These are phyloP conservation scores for Hypoxylon fuscum DNA, from an alignment of 495 filamentous ascomycete genomes.

Conservation along the genomic window DNA sequence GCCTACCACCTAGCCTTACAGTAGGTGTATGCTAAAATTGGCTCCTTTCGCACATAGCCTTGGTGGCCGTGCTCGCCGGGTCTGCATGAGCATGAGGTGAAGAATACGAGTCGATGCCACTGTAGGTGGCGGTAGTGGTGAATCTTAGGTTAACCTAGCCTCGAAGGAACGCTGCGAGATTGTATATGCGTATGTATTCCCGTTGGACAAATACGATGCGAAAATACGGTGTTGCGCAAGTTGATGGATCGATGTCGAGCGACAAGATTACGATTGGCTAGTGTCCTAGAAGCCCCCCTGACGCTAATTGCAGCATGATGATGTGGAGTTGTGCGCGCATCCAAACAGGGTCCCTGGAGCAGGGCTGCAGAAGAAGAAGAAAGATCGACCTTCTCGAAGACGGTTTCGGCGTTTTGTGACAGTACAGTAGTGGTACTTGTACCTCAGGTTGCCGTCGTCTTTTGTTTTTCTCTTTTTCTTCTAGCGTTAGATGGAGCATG, in stretches of 20 bases:
- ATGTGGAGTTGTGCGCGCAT: conserved; percentile 38
- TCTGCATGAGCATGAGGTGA: conserved; percentile 3
- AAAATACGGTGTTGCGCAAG: conserved; percentile 44
- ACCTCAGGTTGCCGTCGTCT: conserved; percentile 4
- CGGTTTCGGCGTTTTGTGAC: conserved; percentile 38
- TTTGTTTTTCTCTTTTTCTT: background rate
- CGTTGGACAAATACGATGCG: conserved; percentile 29
- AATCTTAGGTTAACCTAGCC: conserved; percentile 13
- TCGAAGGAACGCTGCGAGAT: conserved; percentile 24
- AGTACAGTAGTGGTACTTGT: conserved; percentile 15
- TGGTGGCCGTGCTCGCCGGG: conserved; percentile 13
- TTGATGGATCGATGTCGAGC: conserved; percentile 42
- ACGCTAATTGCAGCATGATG: conserved; percentile 41
- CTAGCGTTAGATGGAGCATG: conserved; percentile 11
- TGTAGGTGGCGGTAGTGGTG: conserved; percentile 15
- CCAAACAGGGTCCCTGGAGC: conserved; percentile 37
- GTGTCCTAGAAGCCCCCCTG: conserved; percentile 30
- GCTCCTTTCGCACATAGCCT: conserved; percentile 7
- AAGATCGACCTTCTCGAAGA: conserved; percentile 42
- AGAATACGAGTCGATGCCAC: conserved; percentile 26
- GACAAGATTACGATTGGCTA: conserved; percentile 39
- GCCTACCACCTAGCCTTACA: background rate
- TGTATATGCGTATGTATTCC: background rate
- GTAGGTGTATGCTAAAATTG: conserved; percentile 10
- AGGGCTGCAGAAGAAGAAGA: conserved; percentile 42